These are phyloP conservation scores for Lomentospora prolificans DNA, from an alignment of 2,329 filamentous ascomycete genomes.

Conservation along the genomic window DNA sequence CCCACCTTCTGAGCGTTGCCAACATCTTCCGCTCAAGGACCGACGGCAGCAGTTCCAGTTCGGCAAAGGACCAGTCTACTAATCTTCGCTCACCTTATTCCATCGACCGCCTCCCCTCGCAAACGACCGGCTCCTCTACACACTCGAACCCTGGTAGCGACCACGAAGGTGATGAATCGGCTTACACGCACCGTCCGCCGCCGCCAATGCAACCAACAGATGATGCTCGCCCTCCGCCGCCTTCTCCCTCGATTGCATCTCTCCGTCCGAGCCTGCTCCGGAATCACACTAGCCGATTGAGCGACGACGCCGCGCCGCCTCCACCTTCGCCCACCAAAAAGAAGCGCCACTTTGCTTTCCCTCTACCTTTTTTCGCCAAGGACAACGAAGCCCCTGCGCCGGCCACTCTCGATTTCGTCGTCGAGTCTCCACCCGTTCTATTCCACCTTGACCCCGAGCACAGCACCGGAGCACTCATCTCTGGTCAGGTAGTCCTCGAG, in stretches of 20 bases:
- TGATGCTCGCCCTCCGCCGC: background rate
- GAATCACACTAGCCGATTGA: background rate
- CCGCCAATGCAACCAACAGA: background rate
- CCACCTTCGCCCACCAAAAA: background rate
- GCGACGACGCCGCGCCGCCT: background rate
- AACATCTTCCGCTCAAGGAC: constrained; percentile 1
- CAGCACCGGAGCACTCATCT: constrained; percentile 78
- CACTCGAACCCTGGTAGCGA: background rate
- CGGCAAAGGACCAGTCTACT: background rate
- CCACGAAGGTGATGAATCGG: background rate
- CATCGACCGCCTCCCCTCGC: background rate
- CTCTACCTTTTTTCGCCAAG: constrained; percentile 22
- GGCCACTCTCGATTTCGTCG: constrained; percentile 42
- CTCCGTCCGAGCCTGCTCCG: background rate
- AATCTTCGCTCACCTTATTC: background rate
- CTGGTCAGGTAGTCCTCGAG: constrained; percentile 67
- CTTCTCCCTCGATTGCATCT: background rate
- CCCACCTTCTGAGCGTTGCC: background rate
- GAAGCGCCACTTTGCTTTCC: constrained; percentile 23
- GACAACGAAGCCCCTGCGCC: constrained; percentile 28
- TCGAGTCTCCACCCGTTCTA: constrained; percentile 81
- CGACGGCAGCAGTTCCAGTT: background rate
- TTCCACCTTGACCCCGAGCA: constrained; percentile 66
- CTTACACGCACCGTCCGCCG: background rate
- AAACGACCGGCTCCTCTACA: background rate